A percentile compares a stretch with the other conserved stretches of the same genome.
phyloP scores from a whole-genome alignment of 495 filamentous ascomycete genomes.

The Clohesyomyces aquaticus region DNA sequence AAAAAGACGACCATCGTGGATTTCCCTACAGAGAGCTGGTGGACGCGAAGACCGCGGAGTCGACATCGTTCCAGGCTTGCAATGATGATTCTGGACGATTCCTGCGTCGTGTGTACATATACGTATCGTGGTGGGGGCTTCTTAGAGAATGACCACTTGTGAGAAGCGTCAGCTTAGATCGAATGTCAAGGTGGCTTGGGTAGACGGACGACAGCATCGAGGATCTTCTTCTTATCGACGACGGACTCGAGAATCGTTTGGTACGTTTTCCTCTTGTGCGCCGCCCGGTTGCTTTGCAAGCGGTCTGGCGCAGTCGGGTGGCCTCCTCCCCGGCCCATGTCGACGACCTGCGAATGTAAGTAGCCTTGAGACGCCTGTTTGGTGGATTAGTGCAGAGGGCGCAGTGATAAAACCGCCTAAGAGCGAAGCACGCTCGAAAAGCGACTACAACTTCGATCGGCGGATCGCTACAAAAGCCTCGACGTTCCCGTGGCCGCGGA shows the following conservation, averaged over 20 bases:
- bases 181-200: background rate
- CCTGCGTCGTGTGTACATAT: background rate
- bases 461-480: background rate
- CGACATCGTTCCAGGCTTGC: background rate
- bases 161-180: slow-evolving; percentile 21
- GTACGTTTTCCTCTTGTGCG: slow-evolving; percentile 52
- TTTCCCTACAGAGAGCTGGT: background rate
- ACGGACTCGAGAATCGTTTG: slow-evolving; percentile 63
- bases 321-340: background rate
- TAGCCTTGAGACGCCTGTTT: background rate
- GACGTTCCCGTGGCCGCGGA: background rate
- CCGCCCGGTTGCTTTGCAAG: background rate
- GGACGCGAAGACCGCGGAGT: background rate
- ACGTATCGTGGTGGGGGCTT: background rate
- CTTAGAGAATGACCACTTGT: slow-evolving; percentile 21
- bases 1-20: too few species aligned
- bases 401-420: too few species aligned
- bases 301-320: background rate
- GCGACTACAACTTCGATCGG: background rate
- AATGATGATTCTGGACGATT: background rate
- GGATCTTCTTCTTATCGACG: slow-evolving; percentile 63
- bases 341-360: background rate
- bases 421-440: background rate
- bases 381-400: background rate
- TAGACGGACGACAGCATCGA: slow-evolving; percentile 59